phyloP scores from a whole-genome alignment of 352 stramenopile species.

The Pythium brassicae region DNA sequence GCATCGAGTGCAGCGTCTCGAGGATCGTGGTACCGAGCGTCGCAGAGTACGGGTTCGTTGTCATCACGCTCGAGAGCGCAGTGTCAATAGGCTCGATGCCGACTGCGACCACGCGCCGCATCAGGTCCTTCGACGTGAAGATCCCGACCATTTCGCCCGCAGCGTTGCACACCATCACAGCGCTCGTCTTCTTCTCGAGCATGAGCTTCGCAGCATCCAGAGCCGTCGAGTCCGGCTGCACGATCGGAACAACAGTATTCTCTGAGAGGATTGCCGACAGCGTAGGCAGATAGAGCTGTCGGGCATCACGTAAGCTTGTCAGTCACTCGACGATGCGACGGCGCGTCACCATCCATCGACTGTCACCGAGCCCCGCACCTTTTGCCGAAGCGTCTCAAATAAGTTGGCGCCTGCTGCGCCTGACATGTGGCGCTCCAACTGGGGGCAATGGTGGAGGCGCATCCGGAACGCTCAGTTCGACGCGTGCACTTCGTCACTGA shows the following conservation, averaged over 20 bases:
- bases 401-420: constrained; percentile 52
- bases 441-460: too few relatives aligned
- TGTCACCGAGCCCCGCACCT: constrained; percentile 26
- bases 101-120: constrained; percentile 92
- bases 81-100: constrained; percentile 81
- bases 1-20: constrained; percentile 97
- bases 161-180: constrained; percentile 90
- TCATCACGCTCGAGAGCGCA: constrained; percentile 92
- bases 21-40: constrained; percentile 92
- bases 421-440: constrained; percentile 59
- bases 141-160: constrained; percentile 90
- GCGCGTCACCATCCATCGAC: too few relatives aligned
- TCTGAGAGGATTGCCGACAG: constrained; percentile 74
- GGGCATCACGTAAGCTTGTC: too few relatives aligned
- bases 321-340: too few relatives aligned
- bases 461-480: too few relatives aligned
- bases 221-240: constrained; percentile 45
- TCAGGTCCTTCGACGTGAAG: constrained; percentile 97
- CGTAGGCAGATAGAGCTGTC: constrained; percentile 79
- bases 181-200: constrained; percentile 75
- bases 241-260: constrained; percentile 48
- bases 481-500: too few relatives aligned
- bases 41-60: constrained; percentile 90
- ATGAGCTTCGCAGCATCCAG: constrained; percentile 75
- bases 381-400: constrained; percentile 80